Base-by-base conservation (phyloP, 1,284 basidiomycete species). In the Ganoderma resinaceum region DNA sequence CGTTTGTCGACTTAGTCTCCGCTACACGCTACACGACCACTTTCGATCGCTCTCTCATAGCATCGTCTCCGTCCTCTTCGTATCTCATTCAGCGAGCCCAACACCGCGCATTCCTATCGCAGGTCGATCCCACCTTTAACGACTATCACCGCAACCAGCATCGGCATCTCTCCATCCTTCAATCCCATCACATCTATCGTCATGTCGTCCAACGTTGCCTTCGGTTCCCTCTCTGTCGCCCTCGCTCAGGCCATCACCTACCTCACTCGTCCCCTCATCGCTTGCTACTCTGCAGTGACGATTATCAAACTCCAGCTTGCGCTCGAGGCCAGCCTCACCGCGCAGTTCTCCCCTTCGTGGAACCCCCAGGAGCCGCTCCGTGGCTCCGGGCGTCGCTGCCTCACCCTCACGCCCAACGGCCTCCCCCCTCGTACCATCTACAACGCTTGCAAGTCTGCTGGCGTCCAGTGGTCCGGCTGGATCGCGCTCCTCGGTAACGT, bases 381-480 rank as follows among this genome's bases (percentile, higher is more conserved):
- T 69, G 88, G 90, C 61, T 91, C 91, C 31, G 88, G 88, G 63
- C 89, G 89, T 70, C 91, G 92, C 74, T 91, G 89, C 82, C 87
- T 94, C 73, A 86, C 89, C 66, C 85, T 94, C 65, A 89, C 91
- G 2, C 91, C 91, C n/a, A 76, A 79, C 69, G 85, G 85, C 71
- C 82, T 88, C 3, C 92, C 92, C 49, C 91, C 92, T 61, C 88
- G 89, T 60, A 82, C 87, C 74, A 83, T 94, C 75, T 88, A 91
- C 81, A 81, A 86, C 64, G 89, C 92, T 18, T 93, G 91, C 80
- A 80, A 87, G 65, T 83, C 87, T 38, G 83, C 90, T 42, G 86
- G 87, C 68, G 84, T 94, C 43, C 88, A 91, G 73, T 94, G 92
- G 92, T 87, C 88, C 68, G 87, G 91, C 75, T 94, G 92, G 92